These are phyloP conservation scores for Bryum argenteum DNA, from an alignment of 225 moss, liverwort and hornwort genomes.

Conservation along the genomic window DNA sequence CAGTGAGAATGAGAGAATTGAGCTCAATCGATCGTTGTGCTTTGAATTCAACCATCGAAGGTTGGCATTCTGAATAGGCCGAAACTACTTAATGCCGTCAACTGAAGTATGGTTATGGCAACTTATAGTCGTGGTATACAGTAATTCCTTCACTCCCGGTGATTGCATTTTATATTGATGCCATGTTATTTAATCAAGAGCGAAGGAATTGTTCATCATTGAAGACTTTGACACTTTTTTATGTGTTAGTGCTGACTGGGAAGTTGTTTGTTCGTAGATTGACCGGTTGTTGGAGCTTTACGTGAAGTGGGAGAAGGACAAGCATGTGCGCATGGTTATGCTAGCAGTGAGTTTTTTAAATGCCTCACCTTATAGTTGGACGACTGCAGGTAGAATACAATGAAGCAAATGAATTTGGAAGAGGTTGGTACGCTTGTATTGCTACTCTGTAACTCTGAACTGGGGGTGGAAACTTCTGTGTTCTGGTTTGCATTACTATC, in stretches of 20 bases:
- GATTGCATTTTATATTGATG: too few relatives aligned
- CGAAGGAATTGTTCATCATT: constrained; percentile 3
- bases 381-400: not conserved
- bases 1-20: too few relatives aligned
- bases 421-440: too few relatives aligned
- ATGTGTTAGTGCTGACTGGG: constrained; percentile 13
- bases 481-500: not conserved
- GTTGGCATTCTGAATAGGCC: too few relatives aligned
- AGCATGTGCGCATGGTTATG: constrained; percentile 90
- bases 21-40: too few relatives aligned
- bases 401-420: too few relatives aligned
- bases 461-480: constrained; percentile 1
- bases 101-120: too few relatives aligned
- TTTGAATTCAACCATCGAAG: too few relatives aligned
- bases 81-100: too few relatives aligned
- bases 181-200: too few relatives aligned
- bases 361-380: constrained; percentile 2
- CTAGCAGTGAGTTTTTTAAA: constrained; percentile 59
- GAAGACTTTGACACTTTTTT: not conserved
- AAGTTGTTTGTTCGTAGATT: constrained; percentile 38
- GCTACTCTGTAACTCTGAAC: not conserved
- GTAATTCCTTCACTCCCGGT: not conserved
- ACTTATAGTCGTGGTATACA: not conserved
- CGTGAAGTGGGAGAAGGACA: constrained; percentile 90
- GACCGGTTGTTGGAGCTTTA: constrained; percentile 74